Evolutionary conservation across 2,329 filamentous ascomycete species (phyloP).

Genomic region (Chaetomium sp.): DNA sequence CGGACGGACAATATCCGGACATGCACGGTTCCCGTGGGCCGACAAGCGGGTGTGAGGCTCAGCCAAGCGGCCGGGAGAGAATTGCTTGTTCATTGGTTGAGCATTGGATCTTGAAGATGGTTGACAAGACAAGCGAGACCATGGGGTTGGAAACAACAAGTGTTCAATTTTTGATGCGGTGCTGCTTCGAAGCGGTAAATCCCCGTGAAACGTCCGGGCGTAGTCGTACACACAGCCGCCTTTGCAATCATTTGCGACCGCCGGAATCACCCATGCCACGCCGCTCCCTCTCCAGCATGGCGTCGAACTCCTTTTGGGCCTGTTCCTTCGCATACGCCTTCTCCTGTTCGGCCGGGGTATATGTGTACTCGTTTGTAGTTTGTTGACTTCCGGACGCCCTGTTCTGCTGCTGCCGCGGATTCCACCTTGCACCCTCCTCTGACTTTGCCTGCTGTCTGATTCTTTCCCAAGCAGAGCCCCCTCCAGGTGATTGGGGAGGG

Average conservation of each 20-base stretch:
- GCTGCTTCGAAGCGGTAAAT: background rate
- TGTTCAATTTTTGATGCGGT: background rate
- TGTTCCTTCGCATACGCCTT: conserved; percentile 32
- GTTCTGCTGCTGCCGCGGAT: conserved; percentile 7
- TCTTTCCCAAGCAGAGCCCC: conserved; percentile 34
- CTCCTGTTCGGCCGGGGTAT: conserved; percentile 28
- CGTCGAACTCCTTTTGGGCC: conserved; percentile 38
- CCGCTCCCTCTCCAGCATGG: conserved; percentile 37
- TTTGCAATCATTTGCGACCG: background rate
- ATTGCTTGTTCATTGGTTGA: background rate
- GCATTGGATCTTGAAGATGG: background rate
- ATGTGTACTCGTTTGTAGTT: conserved; percentile 29
- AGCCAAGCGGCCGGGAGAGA: background rate
- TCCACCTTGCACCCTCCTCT: conserved; percentile 8
- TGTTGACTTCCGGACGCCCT: background rate
- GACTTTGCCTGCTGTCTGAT: conserved; percentile 29
- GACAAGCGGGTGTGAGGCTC: background rate
- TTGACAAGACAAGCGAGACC: background rate
- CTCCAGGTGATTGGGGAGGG: background rate
- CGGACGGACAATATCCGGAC: background rate
- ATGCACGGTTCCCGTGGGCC: background rate
- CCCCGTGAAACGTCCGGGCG: background rate
- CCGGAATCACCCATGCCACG: conserved; percentile 20
- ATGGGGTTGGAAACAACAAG: background rate
- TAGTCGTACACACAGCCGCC: background rate